Base-by-base conservation (phyloP, 2,329 filamentous ascomycete species). In the Pyrenophora tritici-repentis region DNA sequence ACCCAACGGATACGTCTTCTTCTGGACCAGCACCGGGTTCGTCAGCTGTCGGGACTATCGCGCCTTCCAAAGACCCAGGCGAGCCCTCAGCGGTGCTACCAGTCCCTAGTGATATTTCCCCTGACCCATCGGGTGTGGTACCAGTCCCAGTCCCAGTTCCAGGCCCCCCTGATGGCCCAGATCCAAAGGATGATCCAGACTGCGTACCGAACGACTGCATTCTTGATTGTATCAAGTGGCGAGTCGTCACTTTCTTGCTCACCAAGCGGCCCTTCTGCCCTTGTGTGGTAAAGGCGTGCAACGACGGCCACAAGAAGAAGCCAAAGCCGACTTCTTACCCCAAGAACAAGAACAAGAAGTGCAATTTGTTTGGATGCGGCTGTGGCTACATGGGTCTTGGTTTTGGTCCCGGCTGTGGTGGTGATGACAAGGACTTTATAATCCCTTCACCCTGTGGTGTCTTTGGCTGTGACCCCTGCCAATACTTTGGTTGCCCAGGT, bases 381-480 rank as follows among this genome's bases (percentile, higher is more conserved):
- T 67, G 63, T 18, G 63, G 65, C 12, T 66, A 56, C 52, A 54
- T 62, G 58, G 65, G 65, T 10, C 53, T 67, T n/a, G 39, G 44
- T 3, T 55, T 53, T 26, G 62, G 62, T 5, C 59, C 58, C 16
- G 59, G 58, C 8, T 61, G 61, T 33, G 34, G 49, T 33, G 45
- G 36, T 18, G 20, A n/a, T 6, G 45, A 48, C 1, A 17, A 45
- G 13, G 31, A 53, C 17, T n/a, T 53, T 14, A 37, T 41, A 2
- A 31, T 48, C 22, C 32, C 26, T 13, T 29, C 26, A 29, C 26
- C 51, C 6, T 50, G 54, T 18, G 59, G 64, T 32, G 5, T 68
- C 16, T 64, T 65, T 14, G 65, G 63, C 2, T 62, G 53, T 41
- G 48, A 34, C 38, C 56, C 42, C 22, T 66, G 57, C 31, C 41